phyloP scores from a whole-genome alignment of 73 alveolate species.

The Paraurostyla sp. region DNA sequence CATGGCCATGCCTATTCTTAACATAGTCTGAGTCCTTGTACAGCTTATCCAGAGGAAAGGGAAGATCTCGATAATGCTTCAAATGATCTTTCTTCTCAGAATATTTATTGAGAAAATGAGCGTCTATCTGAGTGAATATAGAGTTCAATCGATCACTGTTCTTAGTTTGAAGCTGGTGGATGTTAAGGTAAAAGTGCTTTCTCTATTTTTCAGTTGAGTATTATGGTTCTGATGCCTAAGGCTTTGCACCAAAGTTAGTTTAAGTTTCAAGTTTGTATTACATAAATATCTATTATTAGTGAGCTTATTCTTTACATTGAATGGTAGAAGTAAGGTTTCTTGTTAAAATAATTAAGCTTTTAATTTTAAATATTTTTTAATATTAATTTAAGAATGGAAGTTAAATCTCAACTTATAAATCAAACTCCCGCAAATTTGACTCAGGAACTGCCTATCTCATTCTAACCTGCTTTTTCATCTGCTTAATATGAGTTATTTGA shows the following conservation, averaged over 20 bases:
- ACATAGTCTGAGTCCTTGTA: constrained; percentile 37
- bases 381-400: not conserved
- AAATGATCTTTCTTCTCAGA: constrained; percentile 14
- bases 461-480: constrained; percentile 18
- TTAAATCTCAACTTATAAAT: no score
- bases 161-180: not conserved
- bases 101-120: not conserved
- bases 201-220: not conserved
- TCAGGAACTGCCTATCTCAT: not conserved
- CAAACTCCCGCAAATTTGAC: not conserved
- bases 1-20: constrained; percentile 45
- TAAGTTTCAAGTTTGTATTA: not conserved
- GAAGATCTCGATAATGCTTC: constrained; percentile 27
- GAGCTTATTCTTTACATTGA: not conserved
- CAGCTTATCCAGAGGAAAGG: constrained; percentile 23
- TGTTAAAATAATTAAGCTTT: not conserved
- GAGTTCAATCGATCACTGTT: not conserved
- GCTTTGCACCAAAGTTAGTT: not conserved
- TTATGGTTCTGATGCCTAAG: not conserved
- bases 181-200: not conserved
- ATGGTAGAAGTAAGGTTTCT: no score
- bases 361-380: constrained; percentile 1
- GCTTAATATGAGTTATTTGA: constrained; percentile 31
- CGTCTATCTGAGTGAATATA: not conserved
- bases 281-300: not conserved